These are phyloP conservation scores for Saposhnikovia divaricata DNA, from an alignment of 129 eudicot species.

Conservation along the genomic window DNA sequence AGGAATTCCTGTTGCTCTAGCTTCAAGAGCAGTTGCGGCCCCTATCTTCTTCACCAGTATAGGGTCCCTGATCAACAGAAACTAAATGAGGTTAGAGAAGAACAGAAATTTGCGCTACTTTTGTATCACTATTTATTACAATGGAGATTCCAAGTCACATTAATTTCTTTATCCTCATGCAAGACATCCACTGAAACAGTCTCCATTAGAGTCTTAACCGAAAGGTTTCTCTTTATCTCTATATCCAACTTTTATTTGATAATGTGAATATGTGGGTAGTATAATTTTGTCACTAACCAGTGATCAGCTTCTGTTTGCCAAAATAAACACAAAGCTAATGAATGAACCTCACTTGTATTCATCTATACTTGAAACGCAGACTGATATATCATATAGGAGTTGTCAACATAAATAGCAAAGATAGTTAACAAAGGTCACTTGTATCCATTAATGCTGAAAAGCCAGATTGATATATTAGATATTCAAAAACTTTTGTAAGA, in stretches of 20 bases:
- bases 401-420: not conserved
- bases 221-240: not conserved
- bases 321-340: not conserved
- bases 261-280: not conserved
- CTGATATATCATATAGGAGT: not conserved
- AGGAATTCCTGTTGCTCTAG: conserved; percentile 78
- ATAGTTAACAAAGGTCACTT: no score
- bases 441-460: not conserved
- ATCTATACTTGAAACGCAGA: not conserved
- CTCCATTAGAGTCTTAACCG: not conserved
- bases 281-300: not conserved
- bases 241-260: not conserved
- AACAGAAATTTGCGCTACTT: not conserved
- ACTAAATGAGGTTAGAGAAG: not conserved
- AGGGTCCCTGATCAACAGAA: conserved; percentile 44
- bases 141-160: not conserved
- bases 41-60: conserved; percentile 66
- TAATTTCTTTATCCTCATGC: not conserved
- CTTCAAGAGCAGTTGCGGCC: conserved; percentile 87
- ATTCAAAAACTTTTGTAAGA: not conserved
- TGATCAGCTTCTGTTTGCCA: not conserved
- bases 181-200: not conserved
- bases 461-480: not conserved
- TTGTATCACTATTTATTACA: not conserved
- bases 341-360: not conserved